Evolutionary conservation across 2,329 filamentous ascomycete species (phyloP).

Genomic region (Zymoseptoria crescenta): DNA sequence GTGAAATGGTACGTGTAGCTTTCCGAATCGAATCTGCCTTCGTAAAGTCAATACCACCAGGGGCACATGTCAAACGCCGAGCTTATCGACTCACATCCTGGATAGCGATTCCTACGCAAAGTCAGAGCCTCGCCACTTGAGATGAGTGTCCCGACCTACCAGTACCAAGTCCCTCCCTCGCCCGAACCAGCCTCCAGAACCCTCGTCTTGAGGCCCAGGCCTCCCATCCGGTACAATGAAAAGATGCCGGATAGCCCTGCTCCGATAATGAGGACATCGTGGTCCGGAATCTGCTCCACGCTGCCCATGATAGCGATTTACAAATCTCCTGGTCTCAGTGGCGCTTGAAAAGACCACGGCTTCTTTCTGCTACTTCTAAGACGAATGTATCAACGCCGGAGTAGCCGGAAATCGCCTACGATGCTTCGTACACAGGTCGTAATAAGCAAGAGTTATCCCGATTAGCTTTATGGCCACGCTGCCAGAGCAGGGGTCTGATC

Average conservation of each 20-base stretch:
- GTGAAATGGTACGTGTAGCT: conserved; percentile 39
- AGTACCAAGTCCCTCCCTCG: conserved; percentile 29
- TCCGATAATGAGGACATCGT: conserved; percentile 27
- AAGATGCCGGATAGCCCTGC: conserved; percentile 37
- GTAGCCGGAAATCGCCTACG: neutral
- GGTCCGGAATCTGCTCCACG: conserved; percentile 1
- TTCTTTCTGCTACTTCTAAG: neutral
- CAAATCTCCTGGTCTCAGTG: neutral
- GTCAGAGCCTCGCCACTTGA: conserved; percentile 19
- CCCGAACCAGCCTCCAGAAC: conserved; percentile 24
- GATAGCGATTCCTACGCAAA: conserved; percentile 37
- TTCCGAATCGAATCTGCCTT: conserved; percentile 39
- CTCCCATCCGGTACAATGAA: conserved; percentile 33
- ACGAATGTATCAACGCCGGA: neutral
- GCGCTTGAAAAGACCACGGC: too few species aligned
- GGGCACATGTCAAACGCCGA: neutral
- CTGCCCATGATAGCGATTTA: conserved; percentile 1
- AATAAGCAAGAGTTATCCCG: too few species aligned
- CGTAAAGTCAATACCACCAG: neutral
- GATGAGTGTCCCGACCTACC: conserved; percentile 29
- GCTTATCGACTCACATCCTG: conserved; percentile 9
- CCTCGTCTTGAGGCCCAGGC: conserved; percentile 22
- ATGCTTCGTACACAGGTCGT: too few species aligned
- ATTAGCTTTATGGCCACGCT: too few species aligned
- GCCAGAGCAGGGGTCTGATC: too few species aligned